Percentiles rank a stretch among this genome's conserved stretches.
Evolutionary conservation across 768 basidiomycete genomes (phyloP).

Genomic region (Amanita polypyramis): DNA sequence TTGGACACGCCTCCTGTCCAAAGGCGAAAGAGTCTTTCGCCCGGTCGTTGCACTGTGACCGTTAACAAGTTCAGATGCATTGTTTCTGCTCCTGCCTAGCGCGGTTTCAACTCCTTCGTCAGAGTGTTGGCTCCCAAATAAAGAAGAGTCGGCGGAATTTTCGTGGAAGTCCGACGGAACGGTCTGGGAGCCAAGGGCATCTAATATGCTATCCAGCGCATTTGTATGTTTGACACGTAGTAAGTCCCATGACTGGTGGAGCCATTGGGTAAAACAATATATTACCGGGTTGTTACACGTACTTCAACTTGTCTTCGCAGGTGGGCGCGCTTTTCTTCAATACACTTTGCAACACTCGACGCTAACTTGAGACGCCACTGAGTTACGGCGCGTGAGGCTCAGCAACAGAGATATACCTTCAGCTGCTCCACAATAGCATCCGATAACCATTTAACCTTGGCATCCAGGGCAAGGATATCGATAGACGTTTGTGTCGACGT

Average conservation of each 20-base stretch:
- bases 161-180: constrained; percentile 76
- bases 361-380: constrained; percentile 40
- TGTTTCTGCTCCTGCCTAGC: background rate
- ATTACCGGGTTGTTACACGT: constrained; percentile 11
- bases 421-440: constrained; percentile 70
- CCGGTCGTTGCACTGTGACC: background rate
- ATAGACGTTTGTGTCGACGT: constrained; percentile 55
- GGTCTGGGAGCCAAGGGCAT: constrained; percentile 57
- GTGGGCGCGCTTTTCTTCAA: constrained; percentile 58
- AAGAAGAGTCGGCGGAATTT: constrained; percentile 52
- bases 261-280: background rate
- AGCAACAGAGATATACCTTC: constrained; percentile 32
- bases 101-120: background rate
- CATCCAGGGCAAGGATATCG: constrained; percentile 69
- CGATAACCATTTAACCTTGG: constrained; percentile 70
- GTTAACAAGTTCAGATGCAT: background rate
- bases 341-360: constrained; percentile 58
- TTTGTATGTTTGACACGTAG: constrained; percentile 48
- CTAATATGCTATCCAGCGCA: constrained; percentile 59
- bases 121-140: constrained; percentile 69
- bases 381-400: background rate
- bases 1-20: constrained; percentile 16
- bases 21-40: background rate
- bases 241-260: constrained; percentile 58
- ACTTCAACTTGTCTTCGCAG: constrained; percentile 56